Percentiles rank a stretch among this genome's conserved stretches.
These are phyloP conservation scores for Ascochyta clinopodiicola DNA, from an alignment of 2,329 filamentous ascomycete species.

Conservation along the genomic window DNA sequence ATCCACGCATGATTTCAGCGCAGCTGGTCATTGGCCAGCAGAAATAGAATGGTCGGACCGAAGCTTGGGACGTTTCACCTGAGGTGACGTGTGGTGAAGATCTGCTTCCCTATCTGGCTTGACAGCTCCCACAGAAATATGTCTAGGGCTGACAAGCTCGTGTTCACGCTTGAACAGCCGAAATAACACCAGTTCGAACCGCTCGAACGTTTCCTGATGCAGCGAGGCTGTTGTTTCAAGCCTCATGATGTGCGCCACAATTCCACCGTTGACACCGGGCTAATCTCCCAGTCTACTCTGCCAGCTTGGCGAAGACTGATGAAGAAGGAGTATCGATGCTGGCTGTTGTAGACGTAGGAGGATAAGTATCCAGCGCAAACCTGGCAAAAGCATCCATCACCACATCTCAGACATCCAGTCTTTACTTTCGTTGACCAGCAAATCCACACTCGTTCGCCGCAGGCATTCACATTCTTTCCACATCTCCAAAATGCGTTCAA, in stretches of 20 bases:
- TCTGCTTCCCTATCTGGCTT: not conserved
- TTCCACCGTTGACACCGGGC: conserved; percentile 7
- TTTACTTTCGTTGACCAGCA: not conserved
- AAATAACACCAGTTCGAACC: conserved; percentile 16
- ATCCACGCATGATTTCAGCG: not conserved
- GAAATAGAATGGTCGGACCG: conserved; percentile 4
- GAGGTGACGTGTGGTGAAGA: not conserved
- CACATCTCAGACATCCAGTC: not conserved
- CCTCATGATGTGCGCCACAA: conserved; percentile 17
- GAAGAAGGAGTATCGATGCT: not conserved
- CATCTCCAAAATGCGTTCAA: conserved; percentile 28
- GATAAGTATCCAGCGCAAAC: conserved; percentile 9
- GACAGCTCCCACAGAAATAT: not conserved
- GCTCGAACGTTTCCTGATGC: conserved; percentile 8
- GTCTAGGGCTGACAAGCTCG: not conserved
- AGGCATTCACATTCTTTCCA: conserved; percentile 4
- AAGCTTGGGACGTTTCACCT: conserved; percentile 10
- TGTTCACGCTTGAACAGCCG: conserved; percentile 10
- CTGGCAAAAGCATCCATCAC: conserved; percentile 1
- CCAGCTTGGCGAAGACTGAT: conserved; percentile 4
- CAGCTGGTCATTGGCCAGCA: not conserved
- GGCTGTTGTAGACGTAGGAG: not conserved
- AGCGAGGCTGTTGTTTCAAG: conserved; percentile 16
- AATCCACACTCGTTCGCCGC: not conserved
- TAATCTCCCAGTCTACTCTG: conserved; percentile 5